Base-by-base conservation (phyloP, 2,329 filamentous ascomycete species). In the Penicillium sp. region DNA sequence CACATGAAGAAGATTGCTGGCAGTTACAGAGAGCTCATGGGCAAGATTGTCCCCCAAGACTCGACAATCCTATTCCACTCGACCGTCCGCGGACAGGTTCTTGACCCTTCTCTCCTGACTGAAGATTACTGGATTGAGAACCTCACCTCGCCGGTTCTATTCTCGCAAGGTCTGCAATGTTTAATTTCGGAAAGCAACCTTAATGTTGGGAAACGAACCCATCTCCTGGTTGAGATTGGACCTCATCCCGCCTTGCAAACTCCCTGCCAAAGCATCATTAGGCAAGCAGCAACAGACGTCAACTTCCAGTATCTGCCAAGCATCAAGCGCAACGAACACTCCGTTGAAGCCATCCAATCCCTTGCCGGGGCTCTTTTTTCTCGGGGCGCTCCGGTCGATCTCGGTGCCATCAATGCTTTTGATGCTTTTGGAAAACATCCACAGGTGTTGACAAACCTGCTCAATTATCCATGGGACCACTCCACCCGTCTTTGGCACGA, bases 1-100 rank as follows among this genome's bases (percentile, higher is more conserved):
- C 72, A 75, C 28, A 75, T 76, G 73, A 50, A 68, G 15, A 45
- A 38, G 5, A 65, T 73, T 0, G 61, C 71, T 0, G 44, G 60
- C 8, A 62, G 66, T 7, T 70, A 70, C 24, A 56, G 50, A 4
- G 61, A 58, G 10, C 53, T 69, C 10, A 62, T 70, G 19, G 67
- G 68, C 8, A 68, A 69, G 24, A 65, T 70, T 35, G 57, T 45
- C 0, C 67, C 68, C 26, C 61, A 58, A 9, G 40, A 40, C 6
- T 70, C 68, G 3, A 19, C 19, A 0, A 55, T 68, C 33, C 64
- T 67, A 1, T 70, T 70, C 64, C 60, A 70, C 26, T 70, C 68
- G 2, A 69, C 68, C 1, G 68, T 70, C 0, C 53, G 65, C 22
- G 68, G 68, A 3, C 62, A 63, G 19, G 40, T 65, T 5, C 55